Percentiles rank a stretch among this genome's conserved stretches.
phyloP scores from a whole-genome alignment of 768 basidiomycete species.

The Leccinum broughii region DNA sequence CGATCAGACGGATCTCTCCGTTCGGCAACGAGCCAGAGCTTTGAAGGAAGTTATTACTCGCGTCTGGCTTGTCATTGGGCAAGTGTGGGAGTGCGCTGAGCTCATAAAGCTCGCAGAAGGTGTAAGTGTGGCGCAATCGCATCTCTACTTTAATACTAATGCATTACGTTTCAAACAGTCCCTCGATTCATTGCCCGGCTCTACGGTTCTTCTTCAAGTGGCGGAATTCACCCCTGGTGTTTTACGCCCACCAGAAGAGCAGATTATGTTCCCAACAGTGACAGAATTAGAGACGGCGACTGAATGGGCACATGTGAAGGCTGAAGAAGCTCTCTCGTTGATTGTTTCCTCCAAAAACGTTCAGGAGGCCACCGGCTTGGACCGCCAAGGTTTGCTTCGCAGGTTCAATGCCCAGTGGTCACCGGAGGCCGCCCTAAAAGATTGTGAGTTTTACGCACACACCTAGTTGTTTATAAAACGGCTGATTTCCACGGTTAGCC shows the following conservation, averaged over 20 bases:
- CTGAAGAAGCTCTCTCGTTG: constrained; percentile 53
- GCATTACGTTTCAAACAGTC: constrained; percentile 37
- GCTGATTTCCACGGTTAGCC: constrained; percentile 38
- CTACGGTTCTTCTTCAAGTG: constrained; percentile 39
- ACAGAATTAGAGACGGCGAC: constrained; percentile 23
- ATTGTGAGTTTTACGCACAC: constrained; percentile 54
- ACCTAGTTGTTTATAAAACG: constrained; percentile 14
- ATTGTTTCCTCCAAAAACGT: constrained; percentile 54
- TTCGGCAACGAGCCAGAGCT: constrained; percentile 46
- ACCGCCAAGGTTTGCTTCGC: constrained; percentile 53
- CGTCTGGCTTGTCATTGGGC: constrained; percentile 69
- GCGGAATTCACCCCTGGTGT: constrained; percentile 38
- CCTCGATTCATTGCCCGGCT: constrained; percentile 41
- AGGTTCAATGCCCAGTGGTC: constrained; percentile 68
- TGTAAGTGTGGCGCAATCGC: constrained; percentile 40
- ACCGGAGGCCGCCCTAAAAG: constrained; percentile 67
- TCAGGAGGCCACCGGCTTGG: constrained; percentile 64
- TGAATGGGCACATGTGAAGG: constrained; percentile 45
- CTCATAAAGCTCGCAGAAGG: constrained; percentile 55
- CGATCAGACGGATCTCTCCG: constrained; percentile 40
- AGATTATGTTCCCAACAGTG: constrained; percentile 42
- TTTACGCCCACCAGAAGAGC: constrained; percentile 46
- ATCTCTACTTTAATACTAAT: constrained; percentile 20
- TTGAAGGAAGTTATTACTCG: constrained; percentile 64
- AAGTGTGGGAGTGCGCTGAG: constrained; percentile 63